Percentiles rank a stretch among this genome's conserved stretches.
These are phyloP conservation scores for Acanthamoeba rhysodes DNA, from an alignment of 208 protist genomes.

Conservation along the genomic window DNA sequence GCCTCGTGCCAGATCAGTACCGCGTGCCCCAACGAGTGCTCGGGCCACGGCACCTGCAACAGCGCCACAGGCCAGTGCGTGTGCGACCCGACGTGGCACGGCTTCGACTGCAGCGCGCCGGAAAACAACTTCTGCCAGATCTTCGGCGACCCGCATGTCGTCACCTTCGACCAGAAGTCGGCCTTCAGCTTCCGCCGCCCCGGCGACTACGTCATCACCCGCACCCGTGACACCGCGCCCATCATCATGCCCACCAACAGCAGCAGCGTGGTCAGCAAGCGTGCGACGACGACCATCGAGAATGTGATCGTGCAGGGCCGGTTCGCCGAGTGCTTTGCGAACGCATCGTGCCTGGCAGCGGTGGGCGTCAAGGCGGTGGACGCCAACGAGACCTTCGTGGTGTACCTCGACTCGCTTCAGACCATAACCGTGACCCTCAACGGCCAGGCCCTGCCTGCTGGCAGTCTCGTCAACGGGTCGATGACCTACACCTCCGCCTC, in stretches of 20 bases:
- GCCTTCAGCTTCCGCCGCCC: constrained; percentile 33
- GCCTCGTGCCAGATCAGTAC: not conserved
- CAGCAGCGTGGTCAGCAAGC: not conserved
- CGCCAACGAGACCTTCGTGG: constrained; percentile 25
- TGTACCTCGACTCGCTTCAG: not conserved
- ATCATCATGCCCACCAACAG: not conserved
- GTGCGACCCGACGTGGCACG: constrained; percentile 18
- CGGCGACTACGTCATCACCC: constrained; percentile 63
- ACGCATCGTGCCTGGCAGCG: constrained; percentile 22
- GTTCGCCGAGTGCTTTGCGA: constrained; percentile 19
- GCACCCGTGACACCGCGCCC: not conserved
- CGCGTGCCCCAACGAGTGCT: constrained; percentile 59
- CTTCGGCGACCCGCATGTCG: constrained; percentile 49
- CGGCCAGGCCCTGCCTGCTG: not conserved
- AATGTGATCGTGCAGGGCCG: not conserved
- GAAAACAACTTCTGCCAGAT: constrained; percentile 62
- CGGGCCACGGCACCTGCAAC: constrained; percentile 31
- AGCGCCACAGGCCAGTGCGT: constrained; percentile 11
- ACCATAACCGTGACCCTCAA: not conserved
- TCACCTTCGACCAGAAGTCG: constrained; percentile 13
- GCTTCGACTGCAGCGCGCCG: constrained; percentile 26
- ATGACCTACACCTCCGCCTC: not conserved
- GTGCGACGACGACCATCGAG: not conserved
- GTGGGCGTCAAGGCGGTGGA: constrained; percentile 6
- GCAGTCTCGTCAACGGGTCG: not conserved